These are phyloP conservation scores for Rosa hybrid DNA, from an alignment of 331 rosid species.

Conservation along the genomic window DNA sequence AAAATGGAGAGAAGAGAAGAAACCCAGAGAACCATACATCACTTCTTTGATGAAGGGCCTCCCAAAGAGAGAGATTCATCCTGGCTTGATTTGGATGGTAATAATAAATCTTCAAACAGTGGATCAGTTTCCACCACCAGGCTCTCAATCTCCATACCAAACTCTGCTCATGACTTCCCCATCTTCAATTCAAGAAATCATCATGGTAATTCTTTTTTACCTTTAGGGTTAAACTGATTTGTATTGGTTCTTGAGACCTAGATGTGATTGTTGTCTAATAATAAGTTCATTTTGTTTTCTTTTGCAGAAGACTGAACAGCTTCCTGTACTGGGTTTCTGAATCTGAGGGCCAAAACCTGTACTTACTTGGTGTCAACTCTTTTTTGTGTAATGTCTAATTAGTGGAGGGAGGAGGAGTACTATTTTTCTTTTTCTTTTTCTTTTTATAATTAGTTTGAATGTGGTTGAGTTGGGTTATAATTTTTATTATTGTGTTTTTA, in stretches of 20 bases:
- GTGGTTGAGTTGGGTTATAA: conserved; percentile 25
- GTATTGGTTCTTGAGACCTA: background rate
- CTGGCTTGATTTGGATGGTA: conserved; percentile 83
- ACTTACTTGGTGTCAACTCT: conserved; percentile 33
- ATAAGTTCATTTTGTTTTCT: conserved; percentile 22
- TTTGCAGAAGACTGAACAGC: conserved; percentile 60
- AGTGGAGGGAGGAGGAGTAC: background rate
- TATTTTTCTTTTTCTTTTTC: background rate
- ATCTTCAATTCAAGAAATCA: conserved; percentile 57
- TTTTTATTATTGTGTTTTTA: conserved; percentile 34
- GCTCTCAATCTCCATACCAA: conserved; percentile 88
- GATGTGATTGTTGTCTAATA: conserved; percentile 15
- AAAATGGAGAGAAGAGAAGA: conserved; percentile 49
- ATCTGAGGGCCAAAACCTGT: conserved; percentile 46
- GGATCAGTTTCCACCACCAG: conserved; percentile 66
- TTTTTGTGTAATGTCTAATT: conserved; percentile 28
- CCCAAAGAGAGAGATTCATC: conserved; percentile 57
- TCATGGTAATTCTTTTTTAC: conserved; percentile 34
- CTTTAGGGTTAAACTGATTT: background rate
- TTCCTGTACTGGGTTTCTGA: conserved; percentile 41
- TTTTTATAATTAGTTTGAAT: conserved; percentile 5
- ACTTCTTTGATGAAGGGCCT: conserved; percentile 93
- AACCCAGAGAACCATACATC: conserved; percentile 80
- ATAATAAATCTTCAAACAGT: conserved; percentile 55
- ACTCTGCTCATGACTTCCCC: conserved; percentile 67